phyloP scores from a whole-genome alignment of 441 rosid species.

The Gossypium davidsonii region DNA sequence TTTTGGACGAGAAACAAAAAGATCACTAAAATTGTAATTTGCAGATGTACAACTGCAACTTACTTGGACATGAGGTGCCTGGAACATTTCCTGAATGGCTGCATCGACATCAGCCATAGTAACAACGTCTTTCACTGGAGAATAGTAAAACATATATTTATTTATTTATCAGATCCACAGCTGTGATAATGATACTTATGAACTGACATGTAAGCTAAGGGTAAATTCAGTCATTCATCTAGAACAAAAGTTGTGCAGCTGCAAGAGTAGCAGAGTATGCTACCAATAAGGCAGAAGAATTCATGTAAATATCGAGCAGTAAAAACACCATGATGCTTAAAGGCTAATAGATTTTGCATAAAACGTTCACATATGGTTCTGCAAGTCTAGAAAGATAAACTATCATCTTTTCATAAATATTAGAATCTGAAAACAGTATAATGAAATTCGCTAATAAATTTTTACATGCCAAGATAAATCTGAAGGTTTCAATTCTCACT shows the following conservation, averaged over 20 bases:
- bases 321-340: neutral
- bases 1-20: neutral
- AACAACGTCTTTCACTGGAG: constrained; percentile 55
- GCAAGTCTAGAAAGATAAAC: neutral
- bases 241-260: neutral
- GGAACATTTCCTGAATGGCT: constrained; percentile 96
- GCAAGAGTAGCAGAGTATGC: neutral
- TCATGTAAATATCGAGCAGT: neutral
- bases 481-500: neutral
- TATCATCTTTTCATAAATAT: neutral
- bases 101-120: constrained; percentile 81
- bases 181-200: neutral
- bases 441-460: neutral
- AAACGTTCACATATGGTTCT: neutral
- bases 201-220: neutral
- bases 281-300: neutral
- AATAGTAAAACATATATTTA: constrained; percentile 4
- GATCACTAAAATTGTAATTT: neutral
- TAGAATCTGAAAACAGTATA: constrained; percentile 4
- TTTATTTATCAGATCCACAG: neutral
- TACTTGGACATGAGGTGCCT: constrained; percentile 96
- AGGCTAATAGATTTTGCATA: neutral
- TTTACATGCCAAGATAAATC: neutral
- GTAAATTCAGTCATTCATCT: neutral
- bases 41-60: constrained; percentile 24